phyloP scores from a whole-genome alignment of 768 basidiomycete species.

The Clitopilus passeckerianus region DNA sequence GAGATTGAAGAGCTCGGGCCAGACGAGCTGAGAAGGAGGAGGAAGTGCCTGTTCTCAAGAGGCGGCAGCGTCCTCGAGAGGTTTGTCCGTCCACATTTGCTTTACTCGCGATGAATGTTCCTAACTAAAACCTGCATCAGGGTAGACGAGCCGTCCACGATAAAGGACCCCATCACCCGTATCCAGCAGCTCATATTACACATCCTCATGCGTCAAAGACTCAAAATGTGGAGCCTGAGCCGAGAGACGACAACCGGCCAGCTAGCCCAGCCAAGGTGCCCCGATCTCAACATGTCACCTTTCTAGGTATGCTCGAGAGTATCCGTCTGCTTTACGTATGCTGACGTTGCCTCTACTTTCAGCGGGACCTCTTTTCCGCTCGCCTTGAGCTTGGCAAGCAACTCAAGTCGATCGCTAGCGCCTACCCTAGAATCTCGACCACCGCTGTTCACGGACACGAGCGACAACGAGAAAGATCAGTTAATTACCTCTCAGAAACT shows the following conservation, averaged over 20 bases:
- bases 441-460: slow-evolving; percentile 58
- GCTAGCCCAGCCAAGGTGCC: slow-evolving; percentile 83
- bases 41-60: slow-evolving; percentile 45
- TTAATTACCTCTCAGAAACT: slow-evolving; percentile 67
- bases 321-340: too few species aligned
- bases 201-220: slow-evolving; percentile 85
- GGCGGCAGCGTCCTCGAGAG: slow-evolving; percentile 49
- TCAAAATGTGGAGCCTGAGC: slow-evolving; percentile 65
- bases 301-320: slow-evolving; percentile 54
- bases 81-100: slow-evolving; percentile 19
- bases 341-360: slow-evolving; percentile 44
- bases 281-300: slow-evolving; percentile 85
- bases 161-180: slow-evolving; percentile 74
- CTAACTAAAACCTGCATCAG: slow-evolving; percentile 39
- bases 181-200: slow-evolving; percentile 82
- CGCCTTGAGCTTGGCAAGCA: slow-evolving; percentile 77
- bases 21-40: slow-evolving; percentile 69
- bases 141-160: slow-evolving; percentile 80
- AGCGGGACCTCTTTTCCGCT: slow-evolving; percentile 82
- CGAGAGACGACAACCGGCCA: slow-evolving; percentile 76
- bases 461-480: slow-evolving; percentile 79
- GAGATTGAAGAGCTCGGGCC: slow-evolving; percentile 85
- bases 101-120: not conserved
- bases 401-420: slow-evolving; percentile 84
- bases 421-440: slow-evolving; percentile 71